Base-by-base conservation (phyloP, 352 stramenopile species). In the Globisporangium emineosum region DNA sequence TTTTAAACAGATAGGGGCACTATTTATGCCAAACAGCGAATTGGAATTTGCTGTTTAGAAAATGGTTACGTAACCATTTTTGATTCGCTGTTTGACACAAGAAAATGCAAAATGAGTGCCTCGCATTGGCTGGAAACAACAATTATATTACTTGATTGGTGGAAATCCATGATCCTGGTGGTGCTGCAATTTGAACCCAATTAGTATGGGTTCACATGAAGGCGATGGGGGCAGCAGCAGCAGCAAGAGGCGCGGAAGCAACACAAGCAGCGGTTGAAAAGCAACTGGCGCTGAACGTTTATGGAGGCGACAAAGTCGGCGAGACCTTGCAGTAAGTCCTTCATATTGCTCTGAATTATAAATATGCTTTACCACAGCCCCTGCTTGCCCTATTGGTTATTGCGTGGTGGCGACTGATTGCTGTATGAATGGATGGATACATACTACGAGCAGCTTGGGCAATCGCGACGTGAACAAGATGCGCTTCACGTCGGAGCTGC, bases 391-490 rank as follows among this genome's bases (percentile, higher is more conserved):
- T n/a, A n/a, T n/a, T n/a, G n/a, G n/a, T n/a, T n/a, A n/a, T n/a
- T n/a, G n/a, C n/a, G n/a, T n/a, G n/a, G n/a, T n/a, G n/a, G n/a
- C n/a, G n/a, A n/a, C n/a, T n/a, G n/a, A n/a, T n/a, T n/a, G n/a
- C 21, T 19, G 25, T 53, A 37, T 19, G 57, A 55, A 21, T 1
- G 10, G 1, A 9, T 59, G 33, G 6, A 13, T 56, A 86, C 81
- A 52, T 93, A 82, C 69, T 93, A 93, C 45, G 78, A 86, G 49
- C 72, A 93, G 65, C 79, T 98, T 96, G 43, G 93, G 93, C 13
- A 98, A 98, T 66, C 89, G 93, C 55, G 93, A 98, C 74, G 81
- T 97, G 55, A 98, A 98, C 77, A 98, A 98, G 70, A 88, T 98
- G 62, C 72, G 91, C 30, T 78, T 97, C 30, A 91, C 83, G 13